Conservation (phyloP, 441 rosid species). For the Pelargonium myrrhifolium region DNA sequence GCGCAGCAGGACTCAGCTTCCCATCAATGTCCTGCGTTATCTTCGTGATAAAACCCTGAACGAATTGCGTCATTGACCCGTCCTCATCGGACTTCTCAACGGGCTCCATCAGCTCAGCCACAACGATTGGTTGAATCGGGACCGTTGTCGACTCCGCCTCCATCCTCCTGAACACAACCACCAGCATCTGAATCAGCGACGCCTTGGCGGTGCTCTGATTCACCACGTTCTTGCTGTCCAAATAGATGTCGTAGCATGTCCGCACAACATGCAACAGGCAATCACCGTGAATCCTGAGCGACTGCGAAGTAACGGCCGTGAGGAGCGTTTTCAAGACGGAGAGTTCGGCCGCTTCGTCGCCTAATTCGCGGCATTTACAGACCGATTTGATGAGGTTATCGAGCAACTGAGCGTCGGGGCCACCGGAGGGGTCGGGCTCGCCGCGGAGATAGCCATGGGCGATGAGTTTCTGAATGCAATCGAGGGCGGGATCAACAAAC, state of each 20-base stretch:
- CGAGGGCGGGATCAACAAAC: slow-evolving; percentile 85
- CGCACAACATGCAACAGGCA: slow-evolving; percentile 76
- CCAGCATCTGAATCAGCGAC: slow-evolving; percentile 86
- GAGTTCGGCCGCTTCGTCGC: slow-evolving; percentile 76
- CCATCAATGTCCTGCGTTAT: slow-evolving; percentile 92
- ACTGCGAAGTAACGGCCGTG: slow-evolving; percentile 80
- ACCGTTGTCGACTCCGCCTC: slow-evolving; percentile 95
- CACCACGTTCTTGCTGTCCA: slow-evolving; percentile 84
- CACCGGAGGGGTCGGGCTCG: slow-evolving; percentile 80
- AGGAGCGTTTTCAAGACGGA: slow-evolving; percentile 66
- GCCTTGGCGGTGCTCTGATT: slow-evolving; percentile 96
- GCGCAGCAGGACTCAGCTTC: slow-evolving; percentile 54
- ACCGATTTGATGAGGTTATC: slow-evolving; percentile 64
- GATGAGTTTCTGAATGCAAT: slow-evolving; percentile 77
- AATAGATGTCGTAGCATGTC: slow-evolving; percentile 86
- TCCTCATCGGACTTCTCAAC: slow-evolving; percentile 77
- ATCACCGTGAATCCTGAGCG: slow-evolving; percentile 89
- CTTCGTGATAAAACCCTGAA: slow-evolving; percentile 93
- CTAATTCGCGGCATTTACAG: slow-evolving; percentile 76
- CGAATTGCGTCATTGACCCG: slow-evolving; percentile 83
- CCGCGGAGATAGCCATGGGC: slow-evolving; percentile 92
- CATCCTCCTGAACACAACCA: slow-evolving; percentile 93
- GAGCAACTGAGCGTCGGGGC: slow-evolving; percentile 55
- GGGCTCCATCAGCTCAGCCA: slow-evolving; percentile 92
- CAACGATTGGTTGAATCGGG: slow-evolving; percentile 94